Evolutionary conservation across 768 basidiomycete species (phyloP), one percentile per base, ranked within the genome.

Genomic region (Psilocybe cyanescens): DNA sequence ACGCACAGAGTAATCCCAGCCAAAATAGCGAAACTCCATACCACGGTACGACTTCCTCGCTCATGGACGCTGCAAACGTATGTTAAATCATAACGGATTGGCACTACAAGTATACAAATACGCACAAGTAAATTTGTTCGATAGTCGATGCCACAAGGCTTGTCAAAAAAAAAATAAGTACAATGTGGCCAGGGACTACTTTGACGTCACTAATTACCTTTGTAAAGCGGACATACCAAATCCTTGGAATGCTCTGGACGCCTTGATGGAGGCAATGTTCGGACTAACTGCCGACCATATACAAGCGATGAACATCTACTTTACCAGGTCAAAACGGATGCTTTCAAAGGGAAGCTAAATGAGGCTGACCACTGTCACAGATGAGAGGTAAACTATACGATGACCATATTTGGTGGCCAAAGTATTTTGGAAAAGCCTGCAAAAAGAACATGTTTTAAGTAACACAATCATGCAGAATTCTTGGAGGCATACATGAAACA

Each of bases 1-100:
- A 7, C 78, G 24, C 56, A 79, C 78, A 79, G 57, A 5, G 79
- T 79, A 41, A 79, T 80, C 0, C 79, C 78, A 19, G 78, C 70
- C 70, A 80, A 72, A 35, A 82, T 77, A 0, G 79, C 71, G 55
- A 81, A 81, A 52, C 76, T 77, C 81, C 80, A 81, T 12, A 80
- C 76, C 9, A 79, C 77, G 1, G 76, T 67, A 28, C 80, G 72
- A 52, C 78, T 73, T 11, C 80, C 80, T 46, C 81, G 72, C 62
- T 80, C 77, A 53, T 80, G 81, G 4, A 81, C 76, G 60, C 77
- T 79, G 33, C 11, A 50, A 44, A 24, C 24, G 24, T 24, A 24
- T 24, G 24, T 24, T 24, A 53, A 31, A 56, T 37, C 17, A 19
- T 0, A 52, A 55, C 46, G 37, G 63, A 35, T 37, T 28, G 11